These are phyloP conservation scores for Jimgerdemannia flammicorona DNA, from an alignment of 192 early-diverging fungal genomes.

Conservation along the genomic window DNA sequence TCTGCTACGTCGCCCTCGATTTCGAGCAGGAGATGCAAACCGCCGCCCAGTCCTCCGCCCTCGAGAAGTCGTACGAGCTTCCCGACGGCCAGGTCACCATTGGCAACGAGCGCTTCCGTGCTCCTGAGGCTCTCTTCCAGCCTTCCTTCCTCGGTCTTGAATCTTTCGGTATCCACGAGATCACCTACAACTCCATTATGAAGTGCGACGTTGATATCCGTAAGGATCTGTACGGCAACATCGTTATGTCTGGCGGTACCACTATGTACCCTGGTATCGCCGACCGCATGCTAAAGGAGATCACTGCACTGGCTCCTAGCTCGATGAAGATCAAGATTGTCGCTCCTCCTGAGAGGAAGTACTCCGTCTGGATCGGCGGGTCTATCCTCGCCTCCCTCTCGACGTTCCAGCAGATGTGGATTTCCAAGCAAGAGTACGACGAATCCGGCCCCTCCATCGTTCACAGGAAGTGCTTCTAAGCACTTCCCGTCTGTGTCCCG, in stretches of 20 bases:
- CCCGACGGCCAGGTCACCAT: constrained; percentile 99
- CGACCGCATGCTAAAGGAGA: constrained; percentile 98
- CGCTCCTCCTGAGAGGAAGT: constrained; percentile 98
- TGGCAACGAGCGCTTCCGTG: constrained; percentile 96
- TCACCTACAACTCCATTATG: constrained; percentile 95
- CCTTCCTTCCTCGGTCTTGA: constrained; percentile 90
- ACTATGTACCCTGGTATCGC: constrained; percentile 98
- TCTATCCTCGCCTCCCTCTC: constrained; percentile 96
- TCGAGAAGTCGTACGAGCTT: constrained; percentile 97
- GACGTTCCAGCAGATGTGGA: constrained; percentile 99
- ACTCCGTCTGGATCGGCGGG: constrained; percentile 99
- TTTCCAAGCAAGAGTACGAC: constrained; percentile 98
- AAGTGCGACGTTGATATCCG: constrained; percentile 97
- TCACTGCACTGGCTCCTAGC: constrained; percentile 91
- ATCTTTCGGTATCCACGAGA: constrained; percentile 93
- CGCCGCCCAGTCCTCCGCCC: constrained; percentile 83
- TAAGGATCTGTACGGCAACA: constrained; percentile 82
- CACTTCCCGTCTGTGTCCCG: neutral
- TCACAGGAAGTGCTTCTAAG: constrained; percentile 97
- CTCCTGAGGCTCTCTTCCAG: constrained; percentile 97
- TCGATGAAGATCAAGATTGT: constrained; percentile 98
- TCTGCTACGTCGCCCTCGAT: constrained; percentile 97
- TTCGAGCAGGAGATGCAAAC: constrained; percentile 98
- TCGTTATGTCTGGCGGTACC: constrained; percentile 44
- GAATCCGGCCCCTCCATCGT: constrained; percentile 97